Conservation (phyloP, 2,329 filamentous ascomycete genomes). For the Trichoderma sp. region DNA sequence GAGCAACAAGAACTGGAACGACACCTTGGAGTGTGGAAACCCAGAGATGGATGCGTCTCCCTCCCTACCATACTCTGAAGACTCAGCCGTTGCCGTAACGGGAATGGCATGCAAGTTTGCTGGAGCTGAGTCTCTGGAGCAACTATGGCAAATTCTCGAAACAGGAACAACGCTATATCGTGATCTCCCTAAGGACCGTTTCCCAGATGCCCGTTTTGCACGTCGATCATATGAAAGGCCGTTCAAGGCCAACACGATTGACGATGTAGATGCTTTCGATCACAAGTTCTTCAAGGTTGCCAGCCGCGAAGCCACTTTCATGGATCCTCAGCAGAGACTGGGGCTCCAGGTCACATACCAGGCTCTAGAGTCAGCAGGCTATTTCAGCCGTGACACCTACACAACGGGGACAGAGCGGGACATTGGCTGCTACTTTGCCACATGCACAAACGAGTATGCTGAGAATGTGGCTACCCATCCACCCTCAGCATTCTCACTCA, state of each 20-base stretch:
- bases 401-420: neutral
- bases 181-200: neutral
- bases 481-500: slow-evolving; percentile 37
- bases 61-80: neutral
- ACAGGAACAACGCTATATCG: slow-evolving; percentile 17
- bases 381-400: slow-evolving; percentile 18
- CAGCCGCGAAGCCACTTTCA: slow-evolving; percentile 35
- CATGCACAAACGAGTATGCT: slow-evolving; percentile 38
- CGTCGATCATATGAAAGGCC: neutral
- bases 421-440: slow-evolving; percentile 39
- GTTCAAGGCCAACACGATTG: slow-evolving; percentile 27
- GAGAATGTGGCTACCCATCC: slow-evolving; percentile 38
- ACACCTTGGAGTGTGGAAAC: neutral
- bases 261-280: slow-evolving; percentile 34
- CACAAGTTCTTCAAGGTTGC: slow-evolving; percentile 41
- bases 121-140: slow-evolving; percentile 33
- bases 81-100: slow-evolving; percentile 34
- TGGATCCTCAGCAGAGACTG: slow-evolving; percentile 41
- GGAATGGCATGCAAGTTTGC: slow-evolving; percentile 40
- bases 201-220: neutral
- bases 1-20: neutral
- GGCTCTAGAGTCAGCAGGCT: slow-evolving; percentile 32
- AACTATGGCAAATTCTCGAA: slow-evolving; percentile 32
- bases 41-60: neutral
- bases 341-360: slow-evolving; percentile 42